These are phyloP conservation scores for Echites panduratus DNA, from an alignment of 257 asterid genomes.

Conservation along the genomic window DNA sequence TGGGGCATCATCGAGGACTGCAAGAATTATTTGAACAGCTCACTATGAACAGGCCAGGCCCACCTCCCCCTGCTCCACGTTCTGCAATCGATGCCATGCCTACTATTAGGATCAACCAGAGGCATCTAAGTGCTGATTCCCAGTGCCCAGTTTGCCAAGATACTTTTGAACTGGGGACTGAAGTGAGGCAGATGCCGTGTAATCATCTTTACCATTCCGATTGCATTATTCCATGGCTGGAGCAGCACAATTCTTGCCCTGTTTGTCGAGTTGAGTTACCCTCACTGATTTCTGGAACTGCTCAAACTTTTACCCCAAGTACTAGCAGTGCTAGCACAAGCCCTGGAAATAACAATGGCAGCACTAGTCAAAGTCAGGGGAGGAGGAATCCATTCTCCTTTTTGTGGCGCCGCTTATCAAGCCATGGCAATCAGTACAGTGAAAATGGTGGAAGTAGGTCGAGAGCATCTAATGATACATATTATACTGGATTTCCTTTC, in stretches of 20 bases:
- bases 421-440: conserved; percentile 31
- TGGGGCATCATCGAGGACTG: conserved; percentile 34
- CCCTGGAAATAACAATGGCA: conserved; percentile 31
- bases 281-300: conserved; percentile 25
- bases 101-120: conserved; percentile 31
- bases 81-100: conserved; percentile 48
- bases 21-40: conserved; percentile 37
- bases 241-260: conserved; percentile 54
- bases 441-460: conserved; percentile 40
- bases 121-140: conserved; percentile 33
- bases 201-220: conserved; percentile 49
- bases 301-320: conserved; percentile 34
- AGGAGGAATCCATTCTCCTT: conserved; percentile 82
- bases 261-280: conserved; percentile 54
- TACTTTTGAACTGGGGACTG: conserved; percentile 37
- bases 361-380: conserved; percentile 43
- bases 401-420: conserved; percentile 58
- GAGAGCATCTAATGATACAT: conserved; percentile 27
- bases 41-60: conserved; percentile 34
- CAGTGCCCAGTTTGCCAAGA: conserved; percentile 60
- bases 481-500: conserved; percentile 37
- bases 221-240: conserved; percentile 57
- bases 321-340: conserved; percentile 24
- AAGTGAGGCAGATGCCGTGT: conserved; percentile 52
- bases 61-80: conserved; percentile 47